Evolutionary conservation across 768 basidiomycete genomes (phyloP).

Genomic region (Dioszegia crocea): DNA sequence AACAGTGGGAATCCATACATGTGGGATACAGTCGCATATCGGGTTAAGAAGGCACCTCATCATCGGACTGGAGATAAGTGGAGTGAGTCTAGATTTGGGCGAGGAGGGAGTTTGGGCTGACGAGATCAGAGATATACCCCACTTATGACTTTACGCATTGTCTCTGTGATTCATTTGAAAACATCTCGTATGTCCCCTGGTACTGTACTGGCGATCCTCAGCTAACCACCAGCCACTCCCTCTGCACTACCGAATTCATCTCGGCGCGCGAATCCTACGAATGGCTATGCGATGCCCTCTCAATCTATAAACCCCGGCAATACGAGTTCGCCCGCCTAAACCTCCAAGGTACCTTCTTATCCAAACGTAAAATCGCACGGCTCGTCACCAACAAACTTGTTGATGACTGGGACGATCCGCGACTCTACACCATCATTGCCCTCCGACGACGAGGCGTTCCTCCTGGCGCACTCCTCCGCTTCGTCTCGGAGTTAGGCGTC

Average conservation of each 20-base stretch:
- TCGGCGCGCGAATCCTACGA: constrained; percentile 95
- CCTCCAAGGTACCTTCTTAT: constrained; percentile 90
- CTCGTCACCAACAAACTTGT: constrained; percentile 83
- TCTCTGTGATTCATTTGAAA: constrained; percentile 95
- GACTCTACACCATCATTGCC: constrained; percentile 93
- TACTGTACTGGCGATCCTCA: background rate
- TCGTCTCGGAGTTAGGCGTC: constrained; percentile 91
- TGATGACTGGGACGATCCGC: constrained; percentile 92
- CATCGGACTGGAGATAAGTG: constrained; percentile 89
- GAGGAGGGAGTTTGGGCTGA: background rate
- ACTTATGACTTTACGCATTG: constrained; percentile 99
- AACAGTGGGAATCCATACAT: constrained; percentile 92
- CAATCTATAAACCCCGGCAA: constrained; percentile 93
- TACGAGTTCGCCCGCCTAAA: constrained; percentile 93
- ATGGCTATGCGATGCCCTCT: constrained; percentile 97
- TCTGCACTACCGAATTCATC: constrained; percentile 95
- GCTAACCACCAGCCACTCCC: constrained; percentile 67
- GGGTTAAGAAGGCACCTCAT: constrained; percentile 83
- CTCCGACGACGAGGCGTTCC: constrained; percentile 91
- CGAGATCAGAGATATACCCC: constrained; percentile 67
- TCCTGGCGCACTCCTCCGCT: constrained; percentile 89
- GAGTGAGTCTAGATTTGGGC: constrained; percentile 53
- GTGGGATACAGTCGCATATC: constrained; percentile 98
- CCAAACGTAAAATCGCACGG: constrained; percentile 87
- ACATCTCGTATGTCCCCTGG: constrained; percentile 75